Evolutionary conservation across 768 basidiomycete genomes (phyloP).

Genomic region (Lenzites betulinus): DNA sequence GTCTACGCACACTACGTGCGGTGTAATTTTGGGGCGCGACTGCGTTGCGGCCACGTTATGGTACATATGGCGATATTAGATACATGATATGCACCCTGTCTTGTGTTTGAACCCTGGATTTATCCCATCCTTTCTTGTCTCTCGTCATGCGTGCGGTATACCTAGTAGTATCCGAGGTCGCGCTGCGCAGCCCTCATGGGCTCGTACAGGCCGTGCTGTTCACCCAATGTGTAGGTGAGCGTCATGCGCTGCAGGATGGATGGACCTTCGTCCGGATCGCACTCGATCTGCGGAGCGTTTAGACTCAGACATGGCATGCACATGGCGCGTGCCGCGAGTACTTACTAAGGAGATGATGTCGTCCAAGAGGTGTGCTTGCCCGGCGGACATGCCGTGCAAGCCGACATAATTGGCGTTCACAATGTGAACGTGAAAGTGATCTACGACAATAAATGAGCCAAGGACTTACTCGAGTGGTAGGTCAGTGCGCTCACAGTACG

Average conservation of each 20-base stretch:
- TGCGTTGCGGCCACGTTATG: constrained; percentile 9
- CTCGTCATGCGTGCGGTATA: background rate
- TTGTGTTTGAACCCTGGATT: background rate
- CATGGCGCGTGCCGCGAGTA: background rate
- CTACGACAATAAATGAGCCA: constrained; percentile 40
- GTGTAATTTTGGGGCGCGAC: constrained; percentile 6
- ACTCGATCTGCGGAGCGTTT: constrained; percentile 58
- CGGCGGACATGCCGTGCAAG: constrained; percentile 72
- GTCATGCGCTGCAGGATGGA: constrained; percentile 71
- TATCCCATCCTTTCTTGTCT: background rate
- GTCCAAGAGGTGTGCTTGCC: constrained; percentile 91
- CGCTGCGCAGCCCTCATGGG: constrained; percentile 21
- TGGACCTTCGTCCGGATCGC: constrained; percentile 46
- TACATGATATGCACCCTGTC: background rate
- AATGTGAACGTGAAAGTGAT: constrained; percentile 94
- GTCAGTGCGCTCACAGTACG: constrained; percentile 70
- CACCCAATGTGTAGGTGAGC: constrained; percentile 80
- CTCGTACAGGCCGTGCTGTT: constrained; percentile 69
- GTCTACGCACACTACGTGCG: background rate
- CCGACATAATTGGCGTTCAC: constrained; percentile 72
- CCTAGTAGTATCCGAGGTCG: constrained; percentile 16
- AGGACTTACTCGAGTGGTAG: background rate
- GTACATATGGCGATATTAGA: constrained; percentile 14
- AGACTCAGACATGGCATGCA: background rate
- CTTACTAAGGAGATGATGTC: constrained; percentile 85